phyloP scores from a whole-genome alignment of 148 eudicot species.

The Chenopodium formosanum region DNA sequence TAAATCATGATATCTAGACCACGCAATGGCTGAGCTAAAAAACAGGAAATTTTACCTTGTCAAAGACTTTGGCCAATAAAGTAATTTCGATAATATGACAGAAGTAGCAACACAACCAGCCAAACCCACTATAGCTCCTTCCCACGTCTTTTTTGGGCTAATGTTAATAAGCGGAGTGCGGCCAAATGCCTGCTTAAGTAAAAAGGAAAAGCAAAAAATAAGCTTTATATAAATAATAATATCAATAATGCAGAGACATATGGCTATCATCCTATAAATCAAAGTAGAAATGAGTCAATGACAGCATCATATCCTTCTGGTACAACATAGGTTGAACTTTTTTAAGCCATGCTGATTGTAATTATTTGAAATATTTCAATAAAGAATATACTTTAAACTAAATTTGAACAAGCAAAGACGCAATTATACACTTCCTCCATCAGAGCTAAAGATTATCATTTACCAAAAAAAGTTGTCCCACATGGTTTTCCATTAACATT shows the following conservation, averaged over 20 bases:
- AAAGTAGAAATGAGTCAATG: neutral
- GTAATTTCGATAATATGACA: constrained; percentile 54
- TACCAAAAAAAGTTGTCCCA: too few species aligned
- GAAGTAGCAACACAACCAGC: constrained; percentile 84
- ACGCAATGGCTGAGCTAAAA: neutral
- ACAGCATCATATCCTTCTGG: neutral
- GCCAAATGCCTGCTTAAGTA: constrained; percentile 66
- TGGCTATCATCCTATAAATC: neutral
- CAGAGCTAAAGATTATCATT: neutral
- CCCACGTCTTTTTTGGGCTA: constrained; percentile 99
- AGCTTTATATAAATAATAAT: neutral
- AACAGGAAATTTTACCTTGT: constrained; percentile 44
- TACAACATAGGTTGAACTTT: neutral
- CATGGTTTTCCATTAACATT: too few species aligned
- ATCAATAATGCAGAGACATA: neutral
- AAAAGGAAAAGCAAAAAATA: neutral
- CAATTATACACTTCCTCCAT: too few species aligned
- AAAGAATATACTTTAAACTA: neutral
- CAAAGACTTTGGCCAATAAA: constrained; percentile 76
- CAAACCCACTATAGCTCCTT: constrained; percentile 80
- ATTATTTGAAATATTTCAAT: neutral
- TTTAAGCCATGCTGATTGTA: neutral
- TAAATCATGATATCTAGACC: neutral
- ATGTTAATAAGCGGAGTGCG: constrained; percentile 78
- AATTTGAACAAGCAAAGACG: neutral